phyloP scores from a whole-genome alignment of 1,284 basidiomycete species.

The Tilletia setariae region DNA sequence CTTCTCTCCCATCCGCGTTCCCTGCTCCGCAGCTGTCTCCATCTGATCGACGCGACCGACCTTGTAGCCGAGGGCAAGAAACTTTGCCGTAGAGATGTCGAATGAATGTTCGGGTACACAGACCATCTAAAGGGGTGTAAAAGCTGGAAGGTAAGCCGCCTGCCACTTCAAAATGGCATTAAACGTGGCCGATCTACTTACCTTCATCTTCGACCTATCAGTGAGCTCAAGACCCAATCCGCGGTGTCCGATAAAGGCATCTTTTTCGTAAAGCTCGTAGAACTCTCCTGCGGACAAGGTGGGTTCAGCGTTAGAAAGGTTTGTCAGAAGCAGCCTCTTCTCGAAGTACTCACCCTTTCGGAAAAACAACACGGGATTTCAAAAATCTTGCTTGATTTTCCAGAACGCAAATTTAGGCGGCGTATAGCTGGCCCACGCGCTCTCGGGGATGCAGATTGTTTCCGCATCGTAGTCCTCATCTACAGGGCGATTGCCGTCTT shows the following conservation, averaged over 20 bases:
- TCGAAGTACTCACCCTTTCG: slow-evolving; percentile 71
- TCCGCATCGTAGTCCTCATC: slow-evolving; percentile 89
- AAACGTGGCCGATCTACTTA: background rate
- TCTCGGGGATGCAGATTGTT: slow-evolving; percentile 76
- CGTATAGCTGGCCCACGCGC: slow-evolving; percentile 78
- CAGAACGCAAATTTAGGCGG: slow-evolving; percentile 76
- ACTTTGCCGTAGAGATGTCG: slow-evolving; percentile 61
- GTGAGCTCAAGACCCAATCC: slow-evolving; percentile 63
- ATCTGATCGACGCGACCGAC: slow-evolving; percentile 93
- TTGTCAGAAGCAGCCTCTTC: background rate
- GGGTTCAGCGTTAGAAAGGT: background rate
- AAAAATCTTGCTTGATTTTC: slow-evolving; percentile 51
- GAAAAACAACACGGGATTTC: slow-evolving; percentile 79
- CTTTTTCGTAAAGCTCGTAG: slow-evolving; percentile 53
- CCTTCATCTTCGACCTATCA: slow-evolving; percentile 88
- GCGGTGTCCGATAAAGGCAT: slow-evolving; percentile 54
- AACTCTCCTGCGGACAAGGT: slow-evolving; percentile 45
- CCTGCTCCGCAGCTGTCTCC: slow-evolving; percentile 75
- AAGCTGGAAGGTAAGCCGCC: background rate
- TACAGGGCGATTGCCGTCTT: slow-evolving; percentile 74
- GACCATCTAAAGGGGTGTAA: slow-evolving; percentile 59
- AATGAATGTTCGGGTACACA: slow-evolving; percentile 94
- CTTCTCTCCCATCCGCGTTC: slow-evolving; percentile 61
- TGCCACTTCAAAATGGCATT: background rate
- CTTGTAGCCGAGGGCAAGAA: slow-evolving; percentile 73